Evolutionary conservation across 176 grass and related monocot species (phyloP).

Genomic region (Avena sativa): DNA sequence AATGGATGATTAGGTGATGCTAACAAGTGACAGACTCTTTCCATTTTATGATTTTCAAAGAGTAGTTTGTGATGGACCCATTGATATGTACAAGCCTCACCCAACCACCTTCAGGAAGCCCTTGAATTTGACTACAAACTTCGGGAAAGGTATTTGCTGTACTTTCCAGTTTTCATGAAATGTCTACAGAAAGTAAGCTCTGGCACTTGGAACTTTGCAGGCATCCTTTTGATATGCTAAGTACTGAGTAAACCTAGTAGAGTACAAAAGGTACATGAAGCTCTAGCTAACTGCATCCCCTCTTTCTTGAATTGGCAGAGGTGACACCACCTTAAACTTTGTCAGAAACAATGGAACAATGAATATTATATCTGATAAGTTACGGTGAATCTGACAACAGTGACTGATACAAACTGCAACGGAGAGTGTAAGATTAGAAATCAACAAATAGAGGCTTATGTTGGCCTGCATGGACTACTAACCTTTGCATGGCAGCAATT

Average conservation of each 20-base stretch:
- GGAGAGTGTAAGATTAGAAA: background rate
- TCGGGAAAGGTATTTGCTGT: slow-evolving; percentile 6
- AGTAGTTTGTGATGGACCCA: background rate
- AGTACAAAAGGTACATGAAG: background rate
- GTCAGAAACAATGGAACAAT: background rate
- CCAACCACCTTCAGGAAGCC: slow-evolving; percentile 1
- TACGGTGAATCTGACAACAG: background rate
- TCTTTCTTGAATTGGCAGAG: slow-evolving; percentile 45
- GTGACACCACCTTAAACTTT: slow-evolving; percentile 1
- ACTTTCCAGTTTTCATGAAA: slow-evolving; percentile 29
- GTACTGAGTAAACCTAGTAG: slow-evolving; percentile 5
- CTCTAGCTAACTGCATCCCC: background rate
- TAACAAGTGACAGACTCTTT: slow-evolving; percentile 10
- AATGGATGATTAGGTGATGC: background rate
- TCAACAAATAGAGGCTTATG: background rate
- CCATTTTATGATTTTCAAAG: slow-evolving; percentile 4
- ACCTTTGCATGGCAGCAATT: background rate
- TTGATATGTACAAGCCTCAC: slow-evolving; percentile 2
- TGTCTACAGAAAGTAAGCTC: slow-evolving; percentile 38
- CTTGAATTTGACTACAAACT: slow-evolving; percentile 21
- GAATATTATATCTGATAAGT: background rate
- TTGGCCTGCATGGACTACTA: slow-evolving; percentile 1
- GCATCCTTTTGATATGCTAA: slow-evolving; percentile 26
- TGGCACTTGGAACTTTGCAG: background rate
- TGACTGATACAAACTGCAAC: slow-evolving; percentile 13